These are phyloP conservation scores for Fusarium hostae DNA, from an alignment of 2,329 filamentous ascomycete species.

Conservation along the genomic window DNA sequence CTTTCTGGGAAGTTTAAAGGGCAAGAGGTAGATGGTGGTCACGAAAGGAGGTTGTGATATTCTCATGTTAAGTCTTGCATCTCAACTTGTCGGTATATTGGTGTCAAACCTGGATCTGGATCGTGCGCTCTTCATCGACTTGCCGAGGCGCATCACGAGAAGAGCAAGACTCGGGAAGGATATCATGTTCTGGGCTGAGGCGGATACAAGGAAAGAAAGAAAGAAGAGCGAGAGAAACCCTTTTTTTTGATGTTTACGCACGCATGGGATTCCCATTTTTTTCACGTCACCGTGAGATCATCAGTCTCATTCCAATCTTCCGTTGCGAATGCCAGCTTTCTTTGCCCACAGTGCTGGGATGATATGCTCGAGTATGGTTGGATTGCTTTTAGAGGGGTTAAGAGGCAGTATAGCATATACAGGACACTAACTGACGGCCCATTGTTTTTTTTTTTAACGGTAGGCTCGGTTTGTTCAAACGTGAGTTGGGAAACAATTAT, in stretches of 20 bases:
- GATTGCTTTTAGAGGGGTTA: constrained; percentile 23
- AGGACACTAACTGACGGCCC: constrained; percentile 22
- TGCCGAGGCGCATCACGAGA: constrained; percentile 24
- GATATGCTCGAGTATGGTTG: constrained; percentile 11
- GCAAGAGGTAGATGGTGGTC: constrained; percentile 23
- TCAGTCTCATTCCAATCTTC: constrained; percentile 6
- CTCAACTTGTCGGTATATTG: constrained; percentile 44
- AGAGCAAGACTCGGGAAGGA: constrained; percentile 26
- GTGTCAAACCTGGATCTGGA: constrained; percentile 40
- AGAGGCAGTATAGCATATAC: constrained; percentile 36
- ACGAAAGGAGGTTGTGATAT: constrained; percentile 40
- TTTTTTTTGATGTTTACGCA: constrained; percentile 43
- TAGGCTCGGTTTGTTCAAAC: neutral
- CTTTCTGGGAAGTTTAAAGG: constrained; percentile 18
- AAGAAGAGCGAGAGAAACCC: constrained; percentile 42
- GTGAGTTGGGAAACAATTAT: constrained; percentile 2
- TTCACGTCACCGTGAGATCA: constrained; percentile 26
- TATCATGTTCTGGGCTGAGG: constrained; percentile 15
- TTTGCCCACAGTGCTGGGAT: constrained; percentile 2
- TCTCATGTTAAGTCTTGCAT: constrained; percentile 45
- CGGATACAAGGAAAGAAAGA: constrained; percentile 31
- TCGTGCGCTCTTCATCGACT: constrained; percentile 27
- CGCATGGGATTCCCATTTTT: constrained; percentile 39
- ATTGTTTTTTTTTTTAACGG: neutral
- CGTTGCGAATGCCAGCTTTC: constrained; percentile 13